phyloP scores from a whole-genome alignment of 2,329 filamentous ascomycete species.

The Colletotrichum destructivum region DNA sequence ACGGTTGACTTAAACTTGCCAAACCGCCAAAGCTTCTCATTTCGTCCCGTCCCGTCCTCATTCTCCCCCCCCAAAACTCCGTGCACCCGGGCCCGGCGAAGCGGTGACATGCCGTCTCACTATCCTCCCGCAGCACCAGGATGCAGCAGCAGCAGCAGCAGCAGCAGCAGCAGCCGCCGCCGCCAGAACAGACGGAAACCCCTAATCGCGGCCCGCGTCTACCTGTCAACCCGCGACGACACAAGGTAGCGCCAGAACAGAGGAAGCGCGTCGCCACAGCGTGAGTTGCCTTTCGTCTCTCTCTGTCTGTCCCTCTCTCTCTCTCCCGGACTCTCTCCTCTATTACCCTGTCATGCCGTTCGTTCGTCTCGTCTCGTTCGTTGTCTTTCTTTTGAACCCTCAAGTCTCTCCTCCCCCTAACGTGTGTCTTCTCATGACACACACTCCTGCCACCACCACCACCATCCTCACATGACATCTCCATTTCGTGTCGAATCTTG shows the following conservation, averaged over 20 bases:
- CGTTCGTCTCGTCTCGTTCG: no score
- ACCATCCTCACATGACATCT: neutral
- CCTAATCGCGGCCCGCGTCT: conserved; percentile 53
- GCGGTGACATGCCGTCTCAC: conserved; percentile 40
- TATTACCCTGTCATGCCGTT: neutral
- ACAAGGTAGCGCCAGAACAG: conserved; percentile 62
- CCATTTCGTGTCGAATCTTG: neutral
- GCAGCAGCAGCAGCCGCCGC: no score
- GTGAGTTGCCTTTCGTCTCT: conserved; percentile 53
- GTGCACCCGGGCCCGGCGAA: conserved; percentile 18
- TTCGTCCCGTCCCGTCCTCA: neutral
- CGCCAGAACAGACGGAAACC: conserved; percentile 26
- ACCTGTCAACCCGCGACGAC: conserved; percentile 65
- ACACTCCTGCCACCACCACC: no score
- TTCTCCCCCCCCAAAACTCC: neutral
- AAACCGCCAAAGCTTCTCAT: neutral
- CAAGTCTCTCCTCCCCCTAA: neutral
- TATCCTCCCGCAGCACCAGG: conserved; percentile 31
- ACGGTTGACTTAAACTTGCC: no score
- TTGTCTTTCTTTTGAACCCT: neutral
- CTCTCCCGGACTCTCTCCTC: no score
- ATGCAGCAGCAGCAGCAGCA: conserved; percentile 40
- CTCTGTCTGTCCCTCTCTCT: no score
- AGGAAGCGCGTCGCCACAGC: conserved; percentile 66
- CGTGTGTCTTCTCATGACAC: no score